phyloP scores from a whole-genome alignment of 805 yeast species.

The Candida insectalens region DNA sequence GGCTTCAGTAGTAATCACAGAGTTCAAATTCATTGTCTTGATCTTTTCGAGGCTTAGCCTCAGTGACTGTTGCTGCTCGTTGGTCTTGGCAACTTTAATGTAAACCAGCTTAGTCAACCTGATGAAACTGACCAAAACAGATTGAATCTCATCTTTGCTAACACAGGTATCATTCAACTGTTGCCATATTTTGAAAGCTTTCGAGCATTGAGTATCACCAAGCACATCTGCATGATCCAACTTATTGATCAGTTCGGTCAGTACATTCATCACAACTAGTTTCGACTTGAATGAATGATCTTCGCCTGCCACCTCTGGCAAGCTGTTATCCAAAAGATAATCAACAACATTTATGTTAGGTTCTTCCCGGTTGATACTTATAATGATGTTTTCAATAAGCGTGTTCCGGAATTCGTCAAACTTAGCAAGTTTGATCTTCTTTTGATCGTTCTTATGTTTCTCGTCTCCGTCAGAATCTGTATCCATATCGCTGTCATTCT shows the following conservation, averaged over 20 bases:
- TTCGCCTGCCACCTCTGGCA: neutral
- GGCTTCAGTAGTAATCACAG: constrained; percentile 34
- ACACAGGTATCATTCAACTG: constrained; percentile 8
- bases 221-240: constrained; percentile 2
- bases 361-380: constrained; percentile 3
- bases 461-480: constrained; percentile 6
- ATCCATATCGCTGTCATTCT: constrained; percentile 10
- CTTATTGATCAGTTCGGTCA: constrained; percentile 8
- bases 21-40: constrained; percentile 30
- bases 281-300: constrained; percentile 9
- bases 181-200: constrained; percentile 6
- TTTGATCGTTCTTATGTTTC: neutral
- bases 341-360: constrained; percentile 3
- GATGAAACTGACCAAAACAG: constrained; percentile 43
- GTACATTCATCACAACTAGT: constrained; percentile 20
- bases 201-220: neutral
- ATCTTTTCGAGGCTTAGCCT: constrained; percentile 28
- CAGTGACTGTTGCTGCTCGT: constrained; percentile 31
- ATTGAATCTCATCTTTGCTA: constrained; percentile 31
- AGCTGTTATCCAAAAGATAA: constrained; percentile 2
- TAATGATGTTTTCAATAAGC: constrained; percentile 5
- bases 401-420: constrained; percentile 4
- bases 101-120: constrained; percentile 13
- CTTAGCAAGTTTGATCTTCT: constrained; percentile 2
- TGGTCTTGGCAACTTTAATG: neutral